A percentile compares a stretch with the other conserved stretches of the same genome.
Conservation (phyloP, 2,329 filamentous ascomycete genomes). For the Aureobasidium sp. region DNA sequence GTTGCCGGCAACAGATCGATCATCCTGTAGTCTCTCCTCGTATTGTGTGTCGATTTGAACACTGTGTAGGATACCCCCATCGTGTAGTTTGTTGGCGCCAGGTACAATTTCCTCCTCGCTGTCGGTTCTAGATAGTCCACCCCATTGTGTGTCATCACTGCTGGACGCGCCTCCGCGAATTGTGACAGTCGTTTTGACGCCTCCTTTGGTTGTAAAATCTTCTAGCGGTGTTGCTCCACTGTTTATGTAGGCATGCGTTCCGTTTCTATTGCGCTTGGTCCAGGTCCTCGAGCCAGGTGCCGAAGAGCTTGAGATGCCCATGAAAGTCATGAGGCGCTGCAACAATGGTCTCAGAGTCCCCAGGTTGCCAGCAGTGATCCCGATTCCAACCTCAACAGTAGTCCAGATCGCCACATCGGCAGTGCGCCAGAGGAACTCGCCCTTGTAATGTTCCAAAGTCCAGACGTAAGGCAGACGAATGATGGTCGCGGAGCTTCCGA, state of each 20-base stretch:
- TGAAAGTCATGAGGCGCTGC: background rate
- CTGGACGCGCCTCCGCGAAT: background rate
- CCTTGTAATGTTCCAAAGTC: constrained; percentile 30
- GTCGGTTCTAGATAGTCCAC: background rate
- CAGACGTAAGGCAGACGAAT: constrained; percentile 40
- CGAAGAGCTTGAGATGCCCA: constrained; percentile 1
- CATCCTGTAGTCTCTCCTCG: background rate
- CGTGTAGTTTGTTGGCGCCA: background rate
- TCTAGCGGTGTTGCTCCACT: background rate
- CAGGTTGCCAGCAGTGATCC: constrained; percentile 38
- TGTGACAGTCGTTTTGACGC: background rate
- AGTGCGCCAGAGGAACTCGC: constrained; percentile 40
- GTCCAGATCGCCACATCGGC: constrained; percentile 33
- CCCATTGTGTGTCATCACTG: background rate
- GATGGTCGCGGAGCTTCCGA: constrained; percentile 46
- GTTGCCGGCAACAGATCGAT: background rate
- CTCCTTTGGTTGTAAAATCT: constrained; percentile 1
- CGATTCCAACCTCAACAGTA: constrained; percentile 29
- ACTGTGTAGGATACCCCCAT: constrained; percentile 1
- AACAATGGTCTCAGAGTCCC: constrained; percentile 46
- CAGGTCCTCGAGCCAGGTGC: background rate
- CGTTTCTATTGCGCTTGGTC: background rate
- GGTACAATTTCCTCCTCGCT: constrained; percentile 8
- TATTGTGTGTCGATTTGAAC: constrained; percentile 6
- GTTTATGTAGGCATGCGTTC: background rate